Evolutionary conservation across 202 grass and related monocot genomes (phyloP), one percentile per base, ranked within the genome.

Genomic region (Setaria viridis): DNA sequence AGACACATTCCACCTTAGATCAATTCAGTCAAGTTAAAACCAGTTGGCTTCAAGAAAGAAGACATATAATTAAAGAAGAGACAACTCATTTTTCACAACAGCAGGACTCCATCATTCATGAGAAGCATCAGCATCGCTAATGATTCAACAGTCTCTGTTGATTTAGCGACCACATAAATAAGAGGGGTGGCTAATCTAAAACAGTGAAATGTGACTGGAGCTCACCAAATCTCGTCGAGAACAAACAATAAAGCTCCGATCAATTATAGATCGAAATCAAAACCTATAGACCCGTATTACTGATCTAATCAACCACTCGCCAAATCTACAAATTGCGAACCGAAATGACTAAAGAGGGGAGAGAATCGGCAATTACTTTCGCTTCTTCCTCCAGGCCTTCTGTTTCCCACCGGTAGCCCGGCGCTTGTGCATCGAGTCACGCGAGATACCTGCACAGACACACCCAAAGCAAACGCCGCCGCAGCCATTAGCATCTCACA

Each of bases 311-410:
- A 11, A 60, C 0, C 11, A 59, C 17, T 15, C 30, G 58, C 25
- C 33, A n/a, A 73, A 67, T 19, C 64, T 30, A 53, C 34, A 21
- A 16, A 46, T 3, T 4, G 1, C 17, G 48, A 39, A 74, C 3
- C 5, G 6, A 21, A 30, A 43, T 42, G 47, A 60, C 71, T 13
- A 1, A 79, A 51, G 12, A 29, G 4, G n/a, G 35, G 5, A 5
- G 29, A 51, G 43, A 67, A 30, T 56, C 7, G 1, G 46, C 11
- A 3, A 17, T 84, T 85, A 95, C 93, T 95, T 95, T 89, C 93
- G 79, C 91, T 95, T 95, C 88, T 95, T 95, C 88, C 93, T 87
- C 93, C 93, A 95, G 2, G 93, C 88, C 84, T 95, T 95, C 70
- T 95, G 90, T 88, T 88, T 94, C 2, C 89, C 89, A 62, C 92